Evolutionary conservation across 2,329 filamentous ascomycete species (phyloP), one percentile per base, ranked within the genome.

Genomic region (Myriosclerotinia curreyana): DNA sequence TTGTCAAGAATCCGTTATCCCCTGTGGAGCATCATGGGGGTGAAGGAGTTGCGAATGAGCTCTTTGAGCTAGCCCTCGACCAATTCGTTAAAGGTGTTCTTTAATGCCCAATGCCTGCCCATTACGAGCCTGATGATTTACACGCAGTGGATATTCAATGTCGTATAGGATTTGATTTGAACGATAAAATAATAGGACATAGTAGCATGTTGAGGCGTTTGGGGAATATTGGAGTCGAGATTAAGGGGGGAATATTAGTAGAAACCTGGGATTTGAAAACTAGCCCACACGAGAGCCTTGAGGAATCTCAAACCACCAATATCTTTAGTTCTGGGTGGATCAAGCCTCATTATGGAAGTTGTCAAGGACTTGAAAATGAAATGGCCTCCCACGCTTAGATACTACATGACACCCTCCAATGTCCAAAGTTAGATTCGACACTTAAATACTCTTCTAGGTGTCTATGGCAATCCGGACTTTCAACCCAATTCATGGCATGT

Each of bases 51-150:
- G 84, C 82, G 71, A 89, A 89, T 72, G 87, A 90, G 75, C 78
- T 89, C 68, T 90, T 90, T 70, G 87, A 90, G 75, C 77, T 89
- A 67, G 87, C 86, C 0, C 75, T 96, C 64, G 90, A 95, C 70
- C 87, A 91, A 68, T 95, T 95, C 72, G 84, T 95, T 60, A 83
- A 87, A 67, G 83, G 86, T 0, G 76, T 88, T 66, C 81, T 86
- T 78, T 74, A 56, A 69, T 8, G 20, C 17, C 20, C 34, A 50
- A 38, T 40, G 8, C 42, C 14, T 40, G 8, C 42, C 14, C 55
- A 1, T 38, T 25, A 51, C n/a, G 53, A 64, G 40, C 28, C 36
- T 38, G 2, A 65, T 31, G 48, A 59, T 31, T 25, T 59, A 36
- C 20, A 25, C 42, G 31, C 42, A 48, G 42, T 49, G 14, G n/a